Evolutionary conservation across 2,329 filamentous ascomycete species (phyloP).

Genomic region (Aspergillus vadensis): DNA sequence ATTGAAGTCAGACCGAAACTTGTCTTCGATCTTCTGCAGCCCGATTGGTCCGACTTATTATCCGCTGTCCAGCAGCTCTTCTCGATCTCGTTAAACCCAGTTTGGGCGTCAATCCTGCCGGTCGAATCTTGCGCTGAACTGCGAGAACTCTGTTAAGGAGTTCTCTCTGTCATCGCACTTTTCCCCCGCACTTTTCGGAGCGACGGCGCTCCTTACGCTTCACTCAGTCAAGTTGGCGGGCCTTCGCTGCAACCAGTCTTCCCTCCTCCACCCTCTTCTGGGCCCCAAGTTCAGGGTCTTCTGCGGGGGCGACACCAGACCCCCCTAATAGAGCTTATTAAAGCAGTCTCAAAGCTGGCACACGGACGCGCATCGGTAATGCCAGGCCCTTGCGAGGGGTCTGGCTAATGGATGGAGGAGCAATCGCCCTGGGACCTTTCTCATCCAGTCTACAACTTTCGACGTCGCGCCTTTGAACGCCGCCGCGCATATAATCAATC

Average conservation of each 20-base stretch:
- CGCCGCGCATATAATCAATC: background rate
- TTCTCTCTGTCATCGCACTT: conserved; percentile 17
- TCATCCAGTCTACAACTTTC: conserved; percentile 26
- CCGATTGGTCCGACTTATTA: background rate
- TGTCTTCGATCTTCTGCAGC: background rate
- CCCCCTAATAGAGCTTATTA: conserved; percentile 76
- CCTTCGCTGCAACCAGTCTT: conserved; percentile 69
- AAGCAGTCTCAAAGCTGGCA: conserved; percentile 35
- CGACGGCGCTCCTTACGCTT: conserved; percentile 37
- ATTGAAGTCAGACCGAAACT: background rate
- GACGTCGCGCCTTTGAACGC: conserved; percentile 21
- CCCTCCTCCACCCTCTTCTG: conserved; percentile 83
- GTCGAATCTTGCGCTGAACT: conserved; percentile 16
- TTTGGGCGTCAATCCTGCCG: conserved; percentile 13
- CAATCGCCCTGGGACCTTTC: conserved; percentile 32
- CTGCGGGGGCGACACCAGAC: conserved; percentile 94
- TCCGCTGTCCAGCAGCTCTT: background rate
- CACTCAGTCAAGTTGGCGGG: conserved; percentile 91
- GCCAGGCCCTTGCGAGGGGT: conserved; percentile 47
- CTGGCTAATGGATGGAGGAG: conserved; percentile 45
- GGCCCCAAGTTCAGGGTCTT: conserved; percentile 93
- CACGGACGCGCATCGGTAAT: conserved; percentile 39
- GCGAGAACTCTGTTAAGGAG: conserved; percentile 19
- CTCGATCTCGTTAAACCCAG: background rate
- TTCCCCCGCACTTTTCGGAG: conserved; percentile 42